These are phyloP conservation scores for Aspergillus chevalieri DNA, from an alignment of 2,329 filamentous ascomycete species.

Conservation along the genomic window DNA sequence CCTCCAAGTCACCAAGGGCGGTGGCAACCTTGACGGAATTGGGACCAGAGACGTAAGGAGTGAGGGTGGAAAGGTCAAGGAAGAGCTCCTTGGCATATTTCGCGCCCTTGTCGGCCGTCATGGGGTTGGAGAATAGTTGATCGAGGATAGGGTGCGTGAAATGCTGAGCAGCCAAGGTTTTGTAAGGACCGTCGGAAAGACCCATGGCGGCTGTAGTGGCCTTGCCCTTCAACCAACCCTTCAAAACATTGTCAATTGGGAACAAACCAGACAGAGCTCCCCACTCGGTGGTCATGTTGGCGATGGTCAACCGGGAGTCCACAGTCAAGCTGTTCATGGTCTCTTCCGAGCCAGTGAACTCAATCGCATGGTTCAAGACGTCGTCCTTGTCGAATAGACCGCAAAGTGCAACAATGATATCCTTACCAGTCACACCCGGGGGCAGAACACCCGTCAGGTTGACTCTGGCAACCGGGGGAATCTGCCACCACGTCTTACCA, in stretches of 20 bases:
- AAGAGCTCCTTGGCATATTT: slow-evolving; percentile 78
- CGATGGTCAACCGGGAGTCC: slow-evolving; percentile 62
- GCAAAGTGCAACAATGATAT: slow-evolving; percentile 85
- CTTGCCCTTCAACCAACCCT: slow-evolving; percentile 69
- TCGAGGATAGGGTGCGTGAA: slow-evolving; percentile 71
- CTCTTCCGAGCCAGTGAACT: slow-evolving; percentile 75
- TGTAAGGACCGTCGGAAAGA: slow-evolving; percentile 42
- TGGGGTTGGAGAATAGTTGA: slow-evolving; percentile 59
- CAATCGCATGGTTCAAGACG: slow-evolving; percentile 84
- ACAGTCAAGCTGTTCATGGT: slow-evolving; percentile 68
- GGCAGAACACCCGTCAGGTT: slow-evolving; percentile 71
- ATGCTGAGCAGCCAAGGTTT: slow-evolving; percentile 46
- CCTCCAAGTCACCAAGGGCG: slow-evolving; percentile 66
- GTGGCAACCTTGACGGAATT: slow-evolving; percentile 87
- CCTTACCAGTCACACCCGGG: slow-evolving; percentile 79
- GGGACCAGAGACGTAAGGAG: slow-evolving; percentile 78
- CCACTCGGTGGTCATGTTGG: slow-evolving; percentile 81
- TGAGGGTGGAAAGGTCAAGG: slow-evolving; percentile 74
- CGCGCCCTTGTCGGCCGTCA: slow-evolving; percentile 68
- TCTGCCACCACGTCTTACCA: slow-evolving; percentile 77
- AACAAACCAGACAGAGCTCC: slow-evolving; percentile 69
- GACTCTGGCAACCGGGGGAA: slow-evolving; percentile 76
- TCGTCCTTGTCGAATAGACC: slow-evolving; percentile 81
- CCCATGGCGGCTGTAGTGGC: slow-evolving; percentile 65
- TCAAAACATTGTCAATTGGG: slow-evolving; percentile 68